These are phyloP conservation scores for Fusarium sublunatum DNA, from an alignment of 2,329 filamentous ascomycete species.

Conservation along the genomic window DNA sequence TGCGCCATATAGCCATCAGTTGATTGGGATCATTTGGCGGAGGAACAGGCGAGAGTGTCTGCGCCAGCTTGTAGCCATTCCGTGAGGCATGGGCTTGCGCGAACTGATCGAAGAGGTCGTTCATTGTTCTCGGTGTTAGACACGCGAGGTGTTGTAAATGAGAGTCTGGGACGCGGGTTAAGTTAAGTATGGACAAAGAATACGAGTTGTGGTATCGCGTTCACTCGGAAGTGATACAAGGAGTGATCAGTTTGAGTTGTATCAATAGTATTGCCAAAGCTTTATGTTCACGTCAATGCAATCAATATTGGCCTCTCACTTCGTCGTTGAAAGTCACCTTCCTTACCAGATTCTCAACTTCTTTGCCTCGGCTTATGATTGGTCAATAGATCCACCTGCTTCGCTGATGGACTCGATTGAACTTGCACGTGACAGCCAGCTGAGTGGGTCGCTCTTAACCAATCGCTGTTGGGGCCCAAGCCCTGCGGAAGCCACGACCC, in stretches of 20 bases:
- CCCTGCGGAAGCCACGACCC: constrained; percentile 50
- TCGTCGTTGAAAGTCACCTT: constrained; percentile 32
- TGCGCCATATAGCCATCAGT: constrained; percentile 76
- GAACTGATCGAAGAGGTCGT: constrained; percentile 79
- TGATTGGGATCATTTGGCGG: constrained; percentile 71
- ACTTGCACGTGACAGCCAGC: constrained; percentile 38
- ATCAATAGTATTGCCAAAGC: constrained; percentile 13
- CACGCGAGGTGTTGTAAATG: constrained; percentile 11
- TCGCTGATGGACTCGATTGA: constrained; percentile 3
- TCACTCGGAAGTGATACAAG: background rate
- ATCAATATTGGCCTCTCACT: constrained; percentile 21
- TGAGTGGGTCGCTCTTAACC: constrained; percentile 41
- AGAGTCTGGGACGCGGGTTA: constrained; percentile 1
- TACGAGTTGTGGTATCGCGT: background rate
- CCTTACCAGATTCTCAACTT: constrained; percentile 26
- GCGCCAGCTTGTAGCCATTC: constrained; percentile 79
- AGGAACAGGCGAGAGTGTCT: constrained; percentile 77
- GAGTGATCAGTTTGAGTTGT: background rate
- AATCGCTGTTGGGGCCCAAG: constrained; percentile 53
- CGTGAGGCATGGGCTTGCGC: constrained; percentile 71
- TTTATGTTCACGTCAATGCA: constrained; percentile 21
- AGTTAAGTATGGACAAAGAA: constrained; percentile 1
- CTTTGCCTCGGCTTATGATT: constrained; percentile 40
- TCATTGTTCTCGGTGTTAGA: constrained; percentile 64
- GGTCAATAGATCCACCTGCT: constrained; percentile 19